Evolutionary conservation across 2,329 filamentous ascomycete genomes (phyloP).

Genomic region (Epichloe hybrida): DNA sequence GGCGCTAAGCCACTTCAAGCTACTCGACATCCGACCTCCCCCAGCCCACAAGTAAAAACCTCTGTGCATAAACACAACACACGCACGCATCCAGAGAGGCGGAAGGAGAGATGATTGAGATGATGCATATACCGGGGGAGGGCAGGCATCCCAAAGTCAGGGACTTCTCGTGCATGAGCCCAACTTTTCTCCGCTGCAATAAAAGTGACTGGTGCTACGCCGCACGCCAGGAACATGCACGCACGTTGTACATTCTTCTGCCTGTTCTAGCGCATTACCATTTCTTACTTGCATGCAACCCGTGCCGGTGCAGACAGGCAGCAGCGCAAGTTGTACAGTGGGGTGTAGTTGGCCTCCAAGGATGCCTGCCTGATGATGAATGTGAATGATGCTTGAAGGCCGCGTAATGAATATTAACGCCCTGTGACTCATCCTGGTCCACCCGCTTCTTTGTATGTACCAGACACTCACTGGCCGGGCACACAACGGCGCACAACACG

Average conservation of each 20-base stretch:
- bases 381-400: neutral
- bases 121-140: neutral
- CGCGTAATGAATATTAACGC: neutral
- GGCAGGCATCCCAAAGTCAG: neutral
- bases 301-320: no score
- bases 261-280: neutral
- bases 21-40: neutral
- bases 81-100: no score
- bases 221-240: no score
- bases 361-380: neutral
- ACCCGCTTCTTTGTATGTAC: neutral
- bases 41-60: neutral
- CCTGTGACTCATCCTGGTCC: neutral
- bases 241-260: neutral
- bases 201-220: no score
- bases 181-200: neutral
- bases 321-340: no score
- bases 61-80: neutral
- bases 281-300: no score
- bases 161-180: neutral
- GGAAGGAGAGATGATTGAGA: neutral
- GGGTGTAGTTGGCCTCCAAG: no score
- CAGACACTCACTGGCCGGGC: no score
- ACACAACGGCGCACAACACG: no score
- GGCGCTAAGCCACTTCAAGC: slow-evolving; percentile 6